Base-by-base conservation (phyloP, 495 filamentous ascomycete species). In the Penicillium flavigenum region DNA sequence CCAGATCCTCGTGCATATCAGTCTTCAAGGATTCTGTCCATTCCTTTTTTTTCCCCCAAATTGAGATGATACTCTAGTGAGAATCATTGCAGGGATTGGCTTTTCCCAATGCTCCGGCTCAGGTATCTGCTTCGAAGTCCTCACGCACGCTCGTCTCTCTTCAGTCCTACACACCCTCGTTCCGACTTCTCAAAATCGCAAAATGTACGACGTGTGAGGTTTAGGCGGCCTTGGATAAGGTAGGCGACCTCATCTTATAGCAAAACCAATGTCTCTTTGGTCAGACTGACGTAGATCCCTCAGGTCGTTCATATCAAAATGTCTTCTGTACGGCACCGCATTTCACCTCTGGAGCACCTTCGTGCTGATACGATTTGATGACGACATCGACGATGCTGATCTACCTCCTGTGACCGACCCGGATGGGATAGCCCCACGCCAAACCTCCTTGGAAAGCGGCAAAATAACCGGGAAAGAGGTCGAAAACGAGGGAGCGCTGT, bases 401-500 rank as follows among this genome's bases (percentile, higher is more conserved):
- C 52, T 24, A 19, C 65, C 45, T 19, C 42, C 32, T 54, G 54
- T 51, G 56, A 4, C 54, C 44, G 56, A 6, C 16, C 39, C 36
- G 1, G 51, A 29, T 34, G 17, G 50, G 10, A 56, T 26, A 36
- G 26, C 24, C 27, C 12, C 51, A 32, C 48, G 50, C 17, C 36
- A 42, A 39, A 41, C 27, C 11, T 10, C 58, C 11, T n/a, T 17
- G 1, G 32, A 32, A 14, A 32, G 27, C n/a, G 47, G 59, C 22
- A 44, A 51, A 5, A 47, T 16, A 62, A 62, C 19, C 63, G 71
- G 39, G 46, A 61, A 75, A 29, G 66, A 76, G 19, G 52, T 68
- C n/a, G 71, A 61, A 47, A 63, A 64, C 60, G 63, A 79, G 44
- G 68, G 72, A 36, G 59, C 63, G 12, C 56, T 85, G 2, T 91